Evolutionary conservation across 768 basidiomycete genomes (phyloP).

Genomic region (Boletellus ananas): DNA sequence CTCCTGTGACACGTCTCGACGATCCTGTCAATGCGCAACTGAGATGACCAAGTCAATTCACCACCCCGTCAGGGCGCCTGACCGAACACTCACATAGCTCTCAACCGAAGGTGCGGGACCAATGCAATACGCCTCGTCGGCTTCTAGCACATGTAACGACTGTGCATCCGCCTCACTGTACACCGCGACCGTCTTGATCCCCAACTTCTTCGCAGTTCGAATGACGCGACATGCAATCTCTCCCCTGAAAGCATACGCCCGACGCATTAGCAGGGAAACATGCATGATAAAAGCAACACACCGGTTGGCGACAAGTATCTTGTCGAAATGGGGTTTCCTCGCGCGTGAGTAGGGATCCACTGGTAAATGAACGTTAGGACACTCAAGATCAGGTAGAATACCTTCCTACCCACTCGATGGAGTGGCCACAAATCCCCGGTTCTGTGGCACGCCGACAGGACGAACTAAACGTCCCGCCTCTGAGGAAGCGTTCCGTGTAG

Average conservation of each 20-base stretch:
- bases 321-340: conserved; percentile 68
- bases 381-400: background rate
- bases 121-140: conserved; percentile 89
- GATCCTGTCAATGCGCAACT: conserved; percentile 88
- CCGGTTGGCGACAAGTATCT: conserved; percentile 92
- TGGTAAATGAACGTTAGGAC: background rate
- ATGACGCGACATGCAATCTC: conserved; percentile 97
- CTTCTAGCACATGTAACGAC: conserved; percentile 79
- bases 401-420: conserved; percentile 13
- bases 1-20: conserved; percentile 76
- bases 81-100: conserved; percentile 67
- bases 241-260: conserved; percentile 48
- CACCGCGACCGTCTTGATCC: conserved; percentile 89
- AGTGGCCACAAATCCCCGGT: conserved; percentile 18
- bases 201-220: conserved; percentile 81
- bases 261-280: background rate
- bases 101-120: conserved; percentile 87
- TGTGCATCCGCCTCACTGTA: conserved; percentile 84
- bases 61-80: background rate
- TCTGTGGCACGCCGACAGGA: background rate
- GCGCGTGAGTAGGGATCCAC: conserved; percentile 2
- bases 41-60: conserved; percentile 2
- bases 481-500: background rate
- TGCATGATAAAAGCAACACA: conserved; percentile 1
- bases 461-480: background rate